phyloP scores from a whole-genome alignment of 176 grass and related monocot genomes.

The Chloris gayana region DNA sequence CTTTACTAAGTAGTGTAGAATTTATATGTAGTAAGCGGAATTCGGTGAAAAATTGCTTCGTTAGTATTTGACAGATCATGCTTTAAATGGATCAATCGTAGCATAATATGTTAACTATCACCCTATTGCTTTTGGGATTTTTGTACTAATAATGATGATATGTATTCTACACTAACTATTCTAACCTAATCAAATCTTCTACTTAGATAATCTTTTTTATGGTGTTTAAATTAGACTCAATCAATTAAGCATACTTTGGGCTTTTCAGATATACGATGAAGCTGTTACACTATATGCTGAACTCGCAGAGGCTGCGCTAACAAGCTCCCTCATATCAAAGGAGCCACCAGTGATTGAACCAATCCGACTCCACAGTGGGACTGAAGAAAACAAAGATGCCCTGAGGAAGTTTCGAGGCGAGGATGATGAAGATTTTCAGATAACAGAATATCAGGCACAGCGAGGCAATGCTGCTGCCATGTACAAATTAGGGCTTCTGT shows the following conservation, averaged over 20 bases:
- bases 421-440: conserved; percentile 96
- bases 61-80: not conserved
- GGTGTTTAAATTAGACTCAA: conserved; percentile 7
- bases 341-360: conserved; percentile 84
- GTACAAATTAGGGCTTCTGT: conserved; percentile 88
- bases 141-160: not conserved
- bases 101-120: conserved; percentile 6
- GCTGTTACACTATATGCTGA: conserved; percentile 87
- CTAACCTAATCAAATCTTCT: conserved; percentile 12
- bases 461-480: conserved; percentile 77
- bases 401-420: conserved; percentile 90
- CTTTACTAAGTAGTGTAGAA: conserved; percentile 5
- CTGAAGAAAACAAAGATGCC: conserved; percentile 92
- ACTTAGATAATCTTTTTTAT: not conserved
- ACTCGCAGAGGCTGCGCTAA: conserved; percentile 87
- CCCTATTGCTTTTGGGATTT: not conserved
- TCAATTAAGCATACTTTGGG: not conserved
- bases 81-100: not conserved
- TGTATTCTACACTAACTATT: conserved; percentile 4
- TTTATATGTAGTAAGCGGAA: not conserved
- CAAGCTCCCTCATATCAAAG: conserved; percentile 91
- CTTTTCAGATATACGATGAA: conserved; percentile 87
- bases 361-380: conserved; percentile 85
- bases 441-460: conserved; percentile 90
- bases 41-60: not conserved